phyloP scores from a whole-genome alignment of 768 basidiomycete genomes.

The Inosperma sp. region DNA sequence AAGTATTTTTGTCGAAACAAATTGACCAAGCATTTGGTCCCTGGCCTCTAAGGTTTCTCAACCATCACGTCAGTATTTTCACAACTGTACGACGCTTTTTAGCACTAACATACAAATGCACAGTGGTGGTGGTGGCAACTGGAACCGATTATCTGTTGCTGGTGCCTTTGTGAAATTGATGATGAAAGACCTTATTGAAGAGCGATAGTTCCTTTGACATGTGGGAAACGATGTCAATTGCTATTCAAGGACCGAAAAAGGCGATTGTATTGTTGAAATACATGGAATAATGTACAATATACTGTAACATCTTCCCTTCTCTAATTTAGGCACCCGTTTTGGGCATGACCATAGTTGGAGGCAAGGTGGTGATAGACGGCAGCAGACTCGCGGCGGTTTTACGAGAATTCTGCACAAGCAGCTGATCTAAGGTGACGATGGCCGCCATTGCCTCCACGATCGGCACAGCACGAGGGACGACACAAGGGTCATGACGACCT shows the following conservation, averaged over 20 bases:
- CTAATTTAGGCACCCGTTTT: constrained; percentile 24
- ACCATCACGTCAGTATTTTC: constrained; percentile 52
- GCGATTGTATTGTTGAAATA: neutral
- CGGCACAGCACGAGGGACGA: constrained; percentile 93
- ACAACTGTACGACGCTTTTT: constrained; percentile 4
- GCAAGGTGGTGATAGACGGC: constrained; percentile 84
- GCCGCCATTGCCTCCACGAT: constrained; percentile 99
- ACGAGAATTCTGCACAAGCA: constrained; percentile 86
- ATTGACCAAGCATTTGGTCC: constrained; percentile 56
- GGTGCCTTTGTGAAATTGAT: constrained; percentile 55
- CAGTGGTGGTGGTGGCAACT: constrained; percentile 88
- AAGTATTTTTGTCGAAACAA: constrained; percentile 40
- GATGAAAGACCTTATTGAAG: constrained; percentile 27
- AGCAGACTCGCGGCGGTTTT: constrained; percentile 67
- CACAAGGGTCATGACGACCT: constrained; percentile 95
- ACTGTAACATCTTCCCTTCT: neutral
- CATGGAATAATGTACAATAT: neutral
- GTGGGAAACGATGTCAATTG: neutral
- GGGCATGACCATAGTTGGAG: constrained; percentile 85
- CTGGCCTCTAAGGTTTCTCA: constrained; percentile 68
- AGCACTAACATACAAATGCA: neutral
- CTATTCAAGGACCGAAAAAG: no score
- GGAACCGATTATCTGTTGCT: constrained; percentile 60
- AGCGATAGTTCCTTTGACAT: neutral
- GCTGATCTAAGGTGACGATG: constrained; percentile 90